Evolutionary conservation across 2,329 filamentous ascomycete genomes (phyloP), one percentile per base, ranked within the genome.

Genomic region (Chaetomium strumarium): DNA sequence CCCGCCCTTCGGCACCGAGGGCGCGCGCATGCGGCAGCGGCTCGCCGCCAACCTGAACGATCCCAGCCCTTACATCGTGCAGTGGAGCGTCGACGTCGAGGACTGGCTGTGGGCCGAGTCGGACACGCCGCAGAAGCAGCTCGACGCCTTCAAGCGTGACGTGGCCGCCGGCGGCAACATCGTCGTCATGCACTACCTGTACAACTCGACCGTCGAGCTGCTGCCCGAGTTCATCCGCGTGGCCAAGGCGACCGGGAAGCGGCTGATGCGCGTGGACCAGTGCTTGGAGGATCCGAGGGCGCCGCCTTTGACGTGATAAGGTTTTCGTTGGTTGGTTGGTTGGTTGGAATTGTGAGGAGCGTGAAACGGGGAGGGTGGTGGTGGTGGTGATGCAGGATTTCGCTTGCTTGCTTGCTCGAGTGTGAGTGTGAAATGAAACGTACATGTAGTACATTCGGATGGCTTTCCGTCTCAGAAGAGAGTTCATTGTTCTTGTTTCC

Each of bases 11-110:
- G 84, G 84, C 38, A 85, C 75, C 30, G 79, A 86, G 63, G 84
- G 83, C 38, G 83, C 83, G 1, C 77, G 83, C 42, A 83, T 84
- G 70, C 76, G 84, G 4, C 78, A 85, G 64, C 75, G 81, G 38
- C 75, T 86, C 29, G 78, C 81, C 0, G 71, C 72, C 1, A 74
- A 77, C 0, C 71, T 76, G 41, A 66, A 66, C 14, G 73, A 77
- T 17, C 69, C 73, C 1, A 72, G 77, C 13, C 75, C 80, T 1
- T 77, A 79, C 58, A 77, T 86, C 40, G 76, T 86, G 47, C 81
- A 81, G 65, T 87, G 84, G 84, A 82, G 76, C 61, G 79, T 88
- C 41, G 84, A 88, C 61, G 79, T 86, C 31, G 81, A 87, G 70
- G 84, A 88, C 64, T 87, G 83, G 81, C 62, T 84, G 20, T 88